phyloP scores from a whole-genome alignment of 352 stramenopile species.

The Globisporangium rhizosaccharum region DNA sequence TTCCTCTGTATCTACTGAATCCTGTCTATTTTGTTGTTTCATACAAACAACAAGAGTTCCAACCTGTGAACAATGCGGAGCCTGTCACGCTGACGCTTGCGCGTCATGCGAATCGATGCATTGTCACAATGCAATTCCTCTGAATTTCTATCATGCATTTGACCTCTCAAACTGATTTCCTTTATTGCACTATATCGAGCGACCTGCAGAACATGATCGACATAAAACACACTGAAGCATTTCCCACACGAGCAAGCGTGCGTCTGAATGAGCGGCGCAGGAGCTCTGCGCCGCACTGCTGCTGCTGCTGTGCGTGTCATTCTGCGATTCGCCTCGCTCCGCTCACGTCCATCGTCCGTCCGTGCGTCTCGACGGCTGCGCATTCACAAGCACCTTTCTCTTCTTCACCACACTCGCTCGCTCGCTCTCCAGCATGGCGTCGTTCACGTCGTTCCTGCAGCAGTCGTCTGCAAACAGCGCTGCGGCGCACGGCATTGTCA shows the following conservation, averaged over 20 bases:
- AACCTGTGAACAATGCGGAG: no score
- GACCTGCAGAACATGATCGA: no score
- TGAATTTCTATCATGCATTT: no score
- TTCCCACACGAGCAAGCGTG: background rate
- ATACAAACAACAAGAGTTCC: no score
- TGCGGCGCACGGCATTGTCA: slow-evolving; percentile 37
- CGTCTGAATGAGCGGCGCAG: background rate
- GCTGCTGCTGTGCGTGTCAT: slow-evolving; percentile 4
- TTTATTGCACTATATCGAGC: background rate
- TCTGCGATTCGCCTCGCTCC: slow-evolving; percentile 15
- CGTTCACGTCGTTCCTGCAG: slow-evolving; percentile 52
- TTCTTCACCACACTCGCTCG: background rate
- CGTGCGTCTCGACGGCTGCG: no score
- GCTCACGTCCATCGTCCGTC: background rate
- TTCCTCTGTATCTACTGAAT: no score
- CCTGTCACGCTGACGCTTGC: no score
- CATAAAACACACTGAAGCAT: no score
- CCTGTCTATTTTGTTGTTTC: no score
- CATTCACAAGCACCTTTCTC: background rate
- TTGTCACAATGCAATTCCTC: no score
- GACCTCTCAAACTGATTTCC: no score
- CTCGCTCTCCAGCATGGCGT: slow-evolving; percentile 13
- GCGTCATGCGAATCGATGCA: no score
- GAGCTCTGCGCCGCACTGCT: background rate
- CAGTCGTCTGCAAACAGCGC: slow-evolving; percentile 47